Evolutionary conservation across 306 rosid species (phyloP).

Genomic region (Fagus crenata): DNA sequence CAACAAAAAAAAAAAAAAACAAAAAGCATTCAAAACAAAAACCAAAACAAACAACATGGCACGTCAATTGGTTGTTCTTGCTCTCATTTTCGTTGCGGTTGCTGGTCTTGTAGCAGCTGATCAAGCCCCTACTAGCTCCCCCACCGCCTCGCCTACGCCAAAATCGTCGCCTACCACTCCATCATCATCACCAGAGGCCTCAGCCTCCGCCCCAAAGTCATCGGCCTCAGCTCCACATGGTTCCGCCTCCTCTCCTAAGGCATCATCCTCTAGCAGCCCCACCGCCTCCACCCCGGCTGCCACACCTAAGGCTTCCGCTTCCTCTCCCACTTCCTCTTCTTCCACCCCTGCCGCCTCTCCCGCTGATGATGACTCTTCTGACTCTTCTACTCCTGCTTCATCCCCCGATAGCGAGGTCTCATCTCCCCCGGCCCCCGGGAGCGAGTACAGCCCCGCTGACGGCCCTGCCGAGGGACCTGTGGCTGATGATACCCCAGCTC

Average conservation of each 20-base stretch:
- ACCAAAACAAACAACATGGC: slow-evolving; percentile 23
- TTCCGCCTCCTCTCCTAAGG: background rate
- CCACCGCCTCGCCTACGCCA: slow-evolving; percentile 37
- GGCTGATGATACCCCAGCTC: slow-evolving; percentile 19
- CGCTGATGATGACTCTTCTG: background rate
- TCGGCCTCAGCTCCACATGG: background rate
- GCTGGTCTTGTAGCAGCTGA: slow-evolving; percentile 29
- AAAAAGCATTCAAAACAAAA: background rate
- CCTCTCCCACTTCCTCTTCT: slow-evolving; percentile 13
- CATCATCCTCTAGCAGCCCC: background rate
- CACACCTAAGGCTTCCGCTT: background rate
- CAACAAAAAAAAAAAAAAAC: too few relatives aligned
- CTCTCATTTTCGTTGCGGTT: slow-evolving; percentile 48
- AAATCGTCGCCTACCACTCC: slow-evolving; percentile 22
- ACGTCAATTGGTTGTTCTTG: slow-evolving; percentile 34
- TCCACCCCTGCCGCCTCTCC: slow-evolving; percentile 7
- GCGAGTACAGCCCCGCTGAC: slow-evolving; percentile 24
- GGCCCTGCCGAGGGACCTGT: slow-evolving; percentile 27
- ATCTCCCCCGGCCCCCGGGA: slow-evolving; percentile 57
- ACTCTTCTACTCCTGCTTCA: slow-evolving; percentile 13
- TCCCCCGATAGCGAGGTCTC: slow-evolving; percentile 36
- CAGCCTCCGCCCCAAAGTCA: background rate
- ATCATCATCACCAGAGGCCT: slow-evolving; percentile 14
- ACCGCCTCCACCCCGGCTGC: slow-evolving; percentile 4
- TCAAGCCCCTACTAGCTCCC: slow-evolving; percentile 34